Evolutionary conservation across 139 green algal genomes (phyloP), one percentile per base, ranked within the genome.

Genomic region (Marvania coccoides): DNA sequence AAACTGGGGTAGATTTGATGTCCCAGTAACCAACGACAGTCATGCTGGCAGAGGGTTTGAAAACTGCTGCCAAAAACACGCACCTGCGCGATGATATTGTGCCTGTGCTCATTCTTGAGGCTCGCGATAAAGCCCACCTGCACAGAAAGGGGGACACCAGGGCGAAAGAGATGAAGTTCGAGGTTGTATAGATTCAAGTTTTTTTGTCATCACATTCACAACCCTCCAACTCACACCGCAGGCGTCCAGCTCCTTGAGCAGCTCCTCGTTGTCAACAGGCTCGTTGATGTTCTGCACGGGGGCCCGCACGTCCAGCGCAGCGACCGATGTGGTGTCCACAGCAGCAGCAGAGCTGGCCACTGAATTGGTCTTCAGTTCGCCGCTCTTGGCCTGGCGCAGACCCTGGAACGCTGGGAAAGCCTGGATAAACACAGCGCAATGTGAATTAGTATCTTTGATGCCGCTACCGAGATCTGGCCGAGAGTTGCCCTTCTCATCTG

Each of bases 111-210:
- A 58, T 89, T 89, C 60, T 91, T 91, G 23, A 98, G 72, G 69
- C 70, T 95, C 47, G 95, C 92, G 55, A 99, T 98, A 70, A 98
- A 93, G 65, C 94, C 94, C 4, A 99, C 89, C 89, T 96, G 75
- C 61, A 59, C 15, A 3, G 5, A 48, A 26, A 19, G 19, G 62
- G 39, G 40, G 36, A n/a, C 12, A 12, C 36, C 24, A 19, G 14
- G n/a, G 15, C 19, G 46, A 37, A 23, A 31, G 29, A 30, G 39
- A 23, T 26, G 33, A 56, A 5, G 30, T 31, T 45, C 39, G 12
- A 23, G 47, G 12, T 9, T 23, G 58, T 5, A 6, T n/a, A n/a
- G n/a, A n/a, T n/a, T n/a, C n/a, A n/a, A n/a, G n/a, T n/a, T 10
- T 10, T 47, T 47, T 10, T 47, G 10, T n/a, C 10, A 12, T 47